Conservation (phyloP, 805 yeast genomes). For the Ogataea nitratoaversa region DNA sequence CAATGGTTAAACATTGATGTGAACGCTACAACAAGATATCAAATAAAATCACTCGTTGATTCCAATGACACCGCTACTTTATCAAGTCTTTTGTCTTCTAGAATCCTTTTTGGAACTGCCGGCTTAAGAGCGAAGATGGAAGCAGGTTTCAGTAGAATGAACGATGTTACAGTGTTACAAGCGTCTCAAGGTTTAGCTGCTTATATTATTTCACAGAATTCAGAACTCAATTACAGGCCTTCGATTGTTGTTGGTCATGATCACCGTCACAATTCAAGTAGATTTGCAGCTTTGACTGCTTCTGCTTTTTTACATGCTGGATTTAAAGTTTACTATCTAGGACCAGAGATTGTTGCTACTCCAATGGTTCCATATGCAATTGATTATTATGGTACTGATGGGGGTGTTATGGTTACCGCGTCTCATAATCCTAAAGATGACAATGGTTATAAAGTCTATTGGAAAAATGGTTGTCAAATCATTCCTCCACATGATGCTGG, state of each 20-base stretch:
- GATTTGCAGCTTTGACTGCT: slow-evolving; percentile 78
- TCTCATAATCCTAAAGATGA: slow-evolving; percentile 83
- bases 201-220: slow-evolving; percentile 36
- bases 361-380: slow-evolving; percentile 91
- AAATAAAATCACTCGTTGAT: slow-evolving; percentile 45
- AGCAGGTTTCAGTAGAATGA: slow-evolving; percentile 87
- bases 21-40: slow-evolving; percentile 42
- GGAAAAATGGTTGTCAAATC: slow-evolving; percentile 91
- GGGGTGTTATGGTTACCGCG: slow-evolving; percentile 92
- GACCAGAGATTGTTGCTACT: slow-evolving; percentile 60
- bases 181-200: slow-evolving; percentile 79
- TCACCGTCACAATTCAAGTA: slow-evolving; percentile 75
- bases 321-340: slow-evolving; percentile 62
- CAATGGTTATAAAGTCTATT: slow-evolving; percentile 93
- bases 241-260: slow-evolving; percentile 84
- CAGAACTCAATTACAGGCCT: slow-evolving; percentile 16
- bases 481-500: slow-evolving; percentile 84
- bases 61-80: slow-evolving; percentile 39
- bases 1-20: slow-evolving; percentile 39
- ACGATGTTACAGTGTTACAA: slow-evolving; percentile 82
- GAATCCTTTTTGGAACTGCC: slow-evolving; percentile 89
- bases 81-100: slow-evolving; percentile 44
- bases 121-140: slow-evolving; percentile 87
- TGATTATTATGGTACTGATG: slow-evolving; percentile 55
- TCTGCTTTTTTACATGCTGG: slow-evolving; percentile 67